Evolutionary conservation across 148 eudicot genomes (phyloP).

Genomic region (Rhododendron kiyosumense): DNA sequence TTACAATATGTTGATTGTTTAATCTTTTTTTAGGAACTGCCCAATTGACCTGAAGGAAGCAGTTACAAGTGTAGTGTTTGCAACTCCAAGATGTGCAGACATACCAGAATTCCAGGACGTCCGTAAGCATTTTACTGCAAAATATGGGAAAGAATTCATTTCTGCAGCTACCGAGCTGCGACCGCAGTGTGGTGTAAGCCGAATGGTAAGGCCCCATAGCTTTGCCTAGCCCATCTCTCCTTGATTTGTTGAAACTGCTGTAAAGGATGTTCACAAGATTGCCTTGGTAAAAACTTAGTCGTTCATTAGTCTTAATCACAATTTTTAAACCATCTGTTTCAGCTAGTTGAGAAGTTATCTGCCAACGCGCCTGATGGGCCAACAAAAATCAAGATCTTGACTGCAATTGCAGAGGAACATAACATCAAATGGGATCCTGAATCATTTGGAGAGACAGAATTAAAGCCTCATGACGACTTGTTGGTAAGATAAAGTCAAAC

Average conservation of each 20-base stretch:
- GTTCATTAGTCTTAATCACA: neutral
- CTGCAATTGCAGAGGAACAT: slow-evolving; percentile 81
- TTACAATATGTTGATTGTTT: slow-evolving; percentile 6
- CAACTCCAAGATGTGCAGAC: slow-evolving; percentile 94
- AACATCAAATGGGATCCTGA: slow-evolving; percentile 78
- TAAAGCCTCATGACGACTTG: slow-evolving; percentile 38
- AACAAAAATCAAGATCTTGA: slow-evolving; percentile 70
- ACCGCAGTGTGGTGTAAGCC: slow-evolving; percentile 83
- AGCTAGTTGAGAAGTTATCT: slow-evolving; percentile 93
- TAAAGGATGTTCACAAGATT: neutral
- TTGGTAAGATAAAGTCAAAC: slow-evolving; percentile 36
- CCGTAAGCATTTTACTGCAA: slow-evolving; percentile 71
- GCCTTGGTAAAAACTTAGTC: neutral
- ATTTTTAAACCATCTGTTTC: slow-evolving; percentile 25
- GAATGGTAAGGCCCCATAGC: slow-evolving; percentile 48
- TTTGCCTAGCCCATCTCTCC: slow-evolving; percentile 1
- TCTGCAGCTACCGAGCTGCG: slow-evolving; percentile 76
- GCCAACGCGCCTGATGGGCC: slow-evolving; percentile 81
- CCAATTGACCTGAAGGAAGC: slow-evolving; percentile 97
- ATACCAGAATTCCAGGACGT: slow-evolving; percentile 80
- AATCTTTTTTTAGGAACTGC: slow-evolving; percentile 47
- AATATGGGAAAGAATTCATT: slow-evolving; percentile 86
- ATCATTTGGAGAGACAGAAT: slow-evolving; percentile 60
- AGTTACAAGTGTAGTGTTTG: slow-evolving; percentile 77
- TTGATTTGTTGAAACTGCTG: slow-evolving; percentile 1